These are phyloP conservation scores for Castanea mollissima DNA, from an alignment of 306 rosid species.

Conservation along the genomic window DNA sequence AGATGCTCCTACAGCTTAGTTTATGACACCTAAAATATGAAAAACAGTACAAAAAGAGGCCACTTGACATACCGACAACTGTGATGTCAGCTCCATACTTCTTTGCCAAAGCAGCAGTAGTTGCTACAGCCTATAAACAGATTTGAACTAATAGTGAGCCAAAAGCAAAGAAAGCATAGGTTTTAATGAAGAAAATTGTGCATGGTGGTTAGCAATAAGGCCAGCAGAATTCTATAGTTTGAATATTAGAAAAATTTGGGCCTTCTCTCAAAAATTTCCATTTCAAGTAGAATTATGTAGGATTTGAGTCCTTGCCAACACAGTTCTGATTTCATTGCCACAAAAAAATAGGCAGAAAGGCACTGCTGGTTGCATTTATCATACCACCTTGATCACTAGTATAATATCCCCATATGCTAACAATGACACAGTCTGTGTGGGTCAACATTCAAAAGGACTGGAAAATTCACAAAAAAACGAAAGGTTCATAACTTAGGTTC, in stretches of 20 bases:
- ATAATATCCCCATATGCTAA: background rate
- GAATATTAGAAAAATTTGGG: background rate
- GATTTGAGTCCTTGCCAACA: background rate
- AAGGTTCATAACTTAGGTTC: background rate
- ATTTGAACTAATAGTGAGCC: constrained; percentile 16
- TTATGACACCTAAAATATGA: constrained; percentile 12
- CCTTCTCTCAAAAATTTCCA: background rate
- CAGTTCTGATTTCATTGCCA: background rate
- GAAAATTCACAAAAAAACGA: background rate
- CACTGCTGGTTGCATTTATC: background rate
- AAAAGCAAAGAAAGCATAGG: background rate
- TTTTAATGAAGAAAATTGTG: background rate
- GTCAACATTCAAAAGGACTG: background rate
- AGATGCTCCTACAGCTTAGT: constrained; percentile 1
- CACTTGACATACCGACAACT: constrained; percentile 64
- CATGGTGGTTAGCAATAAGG: background rate
- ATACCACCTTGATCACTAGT: background rate
- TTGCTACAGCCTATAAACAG: constrained; percentile 60
- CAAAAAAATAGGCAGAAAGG: background rate
- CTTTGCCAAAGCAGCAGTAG: constrained; percentile 79
- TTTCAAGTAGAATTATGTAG: background rate
- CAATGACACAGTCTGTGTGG: background rate
- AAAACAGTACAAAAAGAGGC: constrained; percentile 1
- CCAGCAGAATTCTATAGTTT: background rate
- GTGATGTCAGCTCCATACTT: constrained; percentile 92